These are phyloP conservation scores for Camellia japonica DNA, from an alignment of 148 eudicot genomes.

Conservation along the genomic window DNA sequence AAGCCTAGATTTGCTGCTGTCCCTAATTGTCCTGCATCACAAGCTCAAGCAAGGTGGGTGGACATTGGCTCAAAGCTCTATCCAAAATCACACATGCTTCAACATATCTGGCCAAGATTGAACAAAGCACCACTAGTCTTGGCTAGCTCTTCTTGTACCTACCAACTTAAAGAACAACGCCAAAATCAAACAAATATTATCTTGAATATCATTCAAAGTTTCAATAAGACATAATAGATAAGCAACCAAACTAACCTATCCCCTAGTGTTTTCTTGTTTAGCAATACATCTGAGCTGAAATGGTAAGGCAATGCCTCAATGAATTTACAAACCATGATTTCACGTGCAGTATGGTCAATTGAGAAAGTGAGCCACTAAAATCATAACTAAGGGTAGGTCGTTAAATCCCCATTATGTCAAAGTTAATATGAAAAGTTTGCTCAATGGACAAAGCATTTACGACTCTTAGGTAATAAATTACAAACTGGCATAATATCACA, in stretches of 20 bases:
- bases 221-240: background rate
- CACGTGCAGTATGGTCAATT: background rate
- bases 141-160: background rate
- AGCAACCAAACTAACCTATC: background rate
- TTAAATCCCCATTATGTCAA: background rate
- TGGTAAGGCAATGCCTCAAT: background rate
- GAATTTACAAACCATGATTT: background rate
- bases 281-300: background rate
- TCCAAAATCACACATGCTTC: background rate
- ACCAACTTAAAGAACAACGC: background rate
- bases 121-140: conserved; percentile 4
- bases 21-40: no score
- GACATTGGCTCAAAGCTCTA: background rate
- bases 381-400: background rate
- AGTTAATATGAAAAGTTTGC: background rate
- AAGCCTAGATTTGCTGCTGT: no score
- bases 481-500: background rate
- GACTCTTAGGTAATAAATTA: background rate
- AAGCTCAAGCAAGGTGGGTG: background rate
- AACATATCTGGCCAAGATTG: background rate
- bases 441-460: background rate
- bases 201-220: conserved; percentile 1
- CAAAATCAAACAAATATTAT: background rate
- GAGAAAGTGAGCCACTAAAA: background rate
- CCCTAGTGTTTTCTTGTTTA: background rate